Evolutionary conservation across 345 rosid genomes (phyloP).

Genomic region (Acer negundo): DNA sequence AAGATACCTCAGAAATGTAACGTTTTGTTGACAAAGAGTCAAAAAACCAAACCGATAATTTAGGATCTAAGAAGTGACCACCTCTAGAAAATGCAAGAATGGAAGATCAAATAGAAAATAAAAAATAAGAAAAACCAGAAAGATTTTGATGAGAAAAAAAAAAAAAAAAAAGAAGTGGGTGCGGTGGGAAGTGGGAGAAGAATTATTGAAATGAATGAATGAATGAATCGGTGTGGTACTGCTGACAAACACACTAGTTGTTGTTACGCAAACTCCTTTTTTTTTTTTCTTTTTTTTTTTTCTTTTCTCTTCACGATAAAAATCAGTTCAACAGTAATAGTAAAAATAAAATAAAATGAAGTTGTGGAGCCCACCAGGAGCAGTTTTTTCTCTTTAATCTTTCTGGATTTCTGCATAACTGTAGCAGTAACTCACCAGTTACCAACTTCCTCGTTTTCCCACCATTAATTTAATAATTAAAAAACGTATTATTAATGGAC

Average conservation of each 20-base stretch:
- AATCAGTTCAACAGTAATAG: background rate
- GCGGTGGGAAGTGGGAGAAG: constrained; percentile 27
- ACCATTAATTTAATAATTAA: background rate
- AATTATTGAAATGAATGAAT: constrained; percentile 17
- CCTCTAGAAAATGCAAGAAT: constrained; percentile 9
- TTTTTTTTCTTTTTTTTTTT: background rate
- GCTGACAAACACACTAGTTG: constrained; percentile 17
- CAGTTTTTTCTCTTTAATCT: background rate
- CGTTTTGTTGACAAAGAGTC: constrained; percentile 12
- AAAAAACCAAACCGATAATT: constrained; percentile 28
- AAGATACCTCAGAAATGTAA: constrained; percentile 23
- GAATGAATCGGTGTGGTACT: constrained; percentile 27
- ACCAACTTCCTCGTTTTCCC: constrained; percentile 4
- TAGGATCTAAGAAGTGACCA: constrained; percentile 31
- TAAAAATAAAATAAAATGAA: background rate
- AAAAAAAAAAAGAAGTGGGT: constrained; percentile 9
- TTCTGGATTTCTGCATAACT: constrained; percentile 17
- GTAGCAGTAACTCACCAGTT: constrained; percentile 9
- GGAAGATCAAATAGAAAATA: no score
- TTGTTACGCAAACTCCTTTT: constrained; percentile 11
- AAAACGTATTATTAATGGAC: background rate
- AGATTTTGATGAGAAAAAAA: background rate
- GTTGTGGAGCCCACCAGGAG: constrained; percentile 4
- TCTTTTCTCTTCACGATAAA: background rate
- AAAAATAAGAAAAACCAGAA: no score